Conservation (phyloP, 148 eudicot species). For the Chenopodium formosanum region DNA sequence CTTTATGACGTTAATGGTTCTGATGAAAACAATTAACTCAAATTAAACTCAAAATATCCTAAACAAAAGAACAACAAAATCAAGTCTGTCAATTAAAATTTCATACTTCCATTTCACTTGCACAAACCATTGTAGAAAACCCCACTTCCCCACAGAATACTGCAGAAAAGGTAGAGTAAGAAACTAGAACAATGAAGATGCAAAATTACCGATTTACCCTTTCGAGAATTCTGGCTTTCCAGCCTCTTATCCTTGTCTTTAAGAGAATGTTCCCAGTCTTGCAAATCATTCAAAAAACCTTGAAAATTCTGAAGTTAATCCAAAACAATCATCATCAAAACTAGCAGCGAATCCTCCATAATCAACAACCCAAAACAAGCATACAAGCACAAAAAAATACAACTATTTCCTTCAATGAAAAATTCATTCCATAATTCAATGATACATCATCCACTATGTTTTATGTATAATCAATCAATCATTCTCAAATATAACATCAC, state of each 20-base stretch:
- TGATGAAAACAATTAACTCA: background rate
- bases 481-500: too few species aligned
- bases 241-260: conserved; percentile 62
- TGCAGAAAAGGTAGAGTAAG: background rate
- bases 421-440: too few species aligned
- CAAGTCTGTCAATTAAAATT: too few species aligned
- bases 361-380: background rate
- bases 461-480: too few species aligned
- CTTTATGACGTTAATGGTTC: background rate
- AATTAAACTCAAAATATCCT: too few species aligned
- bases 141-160: background rate
- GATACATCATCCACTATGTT: too few species aligned
- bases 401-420: too few species aligned
- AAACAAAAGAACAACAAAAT: too few species aligned
- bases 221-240: conserved; percentile 38
- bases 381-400: too few species aligned
- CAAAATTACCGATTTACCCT: conserved; percentile 54
- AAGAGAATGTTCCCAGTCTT: conserved; percentile 72
- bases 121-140: background rate
- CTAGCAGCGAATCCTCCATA: background rate
- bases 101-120: background rate
- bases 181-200: background rate
- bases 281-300: conserved; percentile 77
- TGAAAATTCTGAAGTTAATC: conserved; percentile 52
- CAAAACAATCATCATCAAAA: background rate